Evolutionary conservation across 768 basidiomycete genomes (phyloP).

Genomic region (Lentinula guzmanii): DNA sequence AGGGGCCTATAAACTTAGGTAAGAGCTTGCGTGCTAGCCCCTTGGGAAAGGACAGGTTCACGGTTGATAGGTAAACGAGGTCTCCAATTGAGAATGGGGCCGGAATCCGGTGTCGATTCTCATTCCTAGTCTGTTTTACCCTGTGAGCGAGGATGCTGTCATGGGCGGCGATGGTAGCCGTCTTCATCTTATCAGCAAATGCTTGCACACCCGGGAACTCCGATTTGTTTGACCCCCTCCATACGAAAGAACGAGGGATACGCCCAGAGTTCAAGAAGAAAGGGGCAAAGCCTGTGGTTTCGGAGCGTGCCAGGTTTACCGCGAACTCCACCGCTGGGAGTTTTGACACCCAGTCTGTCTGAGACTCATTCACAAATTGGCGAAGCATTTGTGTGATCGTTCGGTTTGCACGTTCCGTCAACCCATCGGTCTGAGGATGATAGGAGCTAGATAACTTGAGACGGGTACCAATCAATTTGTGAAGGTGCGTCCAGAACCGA

Average conservation of each 20-base stretch:
- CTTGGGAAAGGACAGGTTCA: conserved; percentile 25
- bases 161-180: no score
- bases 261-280: background rate
- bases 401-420: conserved; percentile 13
- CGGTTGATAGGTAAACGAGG: conserved; percentile 24
- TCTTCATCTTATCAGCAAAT: no score
- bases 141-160: no score
- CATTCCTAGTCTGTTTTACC: no score
- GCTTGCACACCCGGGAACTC: no score
- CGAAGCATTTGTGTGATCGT: conserved; percentile 18
- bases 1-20: conserved; percentile 30
- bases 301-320: background rate
- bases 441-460: conserved; percentile 9
- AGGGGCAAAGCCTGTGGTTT: conserved; percentile 14
- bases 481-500: conserved; percentile 14
- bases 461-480: conserved; percentile 8
- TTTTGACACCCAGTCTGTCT: conserved; percentile 11
- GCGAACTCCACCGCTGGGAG: conserved; percentile 12
- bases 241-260: conserved; percentile 8
- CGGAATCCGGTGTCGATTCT: no score
- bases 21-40: conserved; percentile 24
- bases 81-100: conserved; percentile 12
- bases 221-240: no score
- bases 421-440: conserved; percentile 6
- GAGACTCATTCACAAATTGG: conserved; percentile 13